Evolutionary conservation across 495 filamentous ascomycete genomes (phyloP), one percentile per base, ranked within the genome.

Genomic region (Acidomyces sp.): DNA sequence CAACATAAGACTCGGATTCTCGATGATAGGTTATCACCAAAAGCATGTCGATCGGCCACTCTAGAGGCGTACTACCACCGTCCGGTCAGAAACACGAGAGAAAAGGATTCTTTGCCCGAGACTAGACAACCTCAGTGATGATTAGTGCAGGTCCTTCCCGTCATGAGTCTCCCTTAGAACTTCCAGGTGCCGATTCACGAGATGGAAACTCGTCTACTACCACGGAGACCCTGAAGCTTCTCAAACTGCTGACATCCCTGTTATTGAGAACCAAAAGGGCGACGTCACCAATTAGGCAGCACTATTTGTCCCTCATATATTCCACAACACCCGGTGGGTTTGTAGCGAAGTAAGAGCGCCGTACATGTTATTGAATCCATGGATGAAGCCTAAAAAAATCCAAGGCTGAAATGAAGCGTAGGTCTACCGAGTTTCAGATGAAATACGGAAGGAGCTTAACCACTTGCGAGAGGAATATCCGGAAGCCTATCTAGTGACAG

Each of bases 301-400:
- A n/a, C n/a, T n/a, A n/a, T n/a, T n/a, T n/a, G n/a, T n/a, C n/a
- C n/a, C n/a, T n/a, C n/a, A n/a, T n/a, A n/a, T n/a, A n/a, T n/a
- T n/a, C n/a, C n/a, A n/a, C n/a, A n/a, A n/a, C n/a, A n/a, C 47
- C 47, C 47, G 46, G 12, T 24, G 18, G 0, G 41, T 41, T 7
- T 45, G 32, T 1, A 10, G 23, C 20, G 42, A 30, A 4, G 82
- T 85, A 37, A 72, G 62, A 32, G 77, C 64, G 3, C 82, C 80
- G 45, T 81, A 82, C 39, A 85, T 64, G 63, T 86, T 87, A 62
- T 86, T 77, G 22, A 77, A 55, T 21, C 80, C 78, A 56, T 85
- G 80, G 52, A 83, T 71, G 56, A 81, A 86, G 29, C 80, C 79
- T 46, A 87, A 87, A 3, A 84, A 38, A 30, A 88, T 73, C n/a